Conservation (phyloP, 2,329 filamentous ascomycete species). For the Lachnellula willkommii region DNA sequence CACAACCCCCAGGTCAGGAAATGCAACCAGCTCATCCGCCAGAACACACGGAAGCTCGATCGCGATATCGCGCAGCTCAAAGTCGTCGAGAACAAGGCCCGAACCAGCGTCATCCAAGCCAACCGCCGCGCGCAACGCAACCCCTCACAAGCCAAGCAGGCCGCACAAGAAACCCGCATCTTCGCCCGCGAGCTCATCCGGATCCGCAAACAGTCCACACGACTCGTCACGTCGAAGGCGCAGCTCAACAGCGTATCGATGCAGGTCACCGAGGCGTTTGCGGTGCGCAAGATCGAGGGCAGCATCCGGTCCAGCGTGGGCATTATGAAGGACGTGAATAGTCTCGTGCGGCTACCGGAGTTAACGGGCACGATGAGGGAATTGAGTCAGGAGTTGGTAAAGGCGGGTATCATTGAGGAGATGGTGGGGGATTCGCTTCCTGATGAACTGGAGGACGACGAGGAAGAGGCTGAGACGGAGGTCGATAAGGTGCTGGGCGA, state of each 20-base stretch:
- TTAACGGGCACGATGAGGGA: slow-evolving; percentile 86
- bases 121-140: slow-evolving; percentile 77
- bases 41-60: slow-evolving; percentile 89
- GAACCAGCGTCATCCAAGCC: slow-evolving; percentile 75
- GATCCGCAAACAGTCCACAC: slow-evolving; percentile 66
- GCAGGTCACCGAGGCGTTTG: slow-evolving; percentile 97
- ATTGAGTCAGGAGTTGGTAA: slow-evolving; percentile 79
- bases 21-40: slow-evolving; percentile 84
- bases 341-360: slow-evolving; percentile 76
- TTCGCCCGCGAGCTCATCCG: slow-evolving; percentile 86
- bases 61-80: slow-evolving; percentile 81
- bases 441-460: slow-evolving; percentile 67
- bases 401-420: slow-evolving; percentile 95
- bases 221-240: slow-evolving; percentile 81
- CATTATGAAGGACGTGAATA: slow-evolving; percentile 97
- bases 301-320: slow-evolving; percentile 79
- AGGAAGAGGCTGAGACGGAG: slow-evolving; percentile 72
- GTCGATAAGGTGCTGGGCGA: slow-evolving; percentile 91
- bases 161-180: slow-evolving; percentile 73
- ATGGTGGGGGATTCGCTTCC: slow-evolving; percentile 87
- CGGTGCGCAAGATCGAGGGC: slow-evolving; percentile 91
- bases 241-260: slow-evolving; percentile 91
- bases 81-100: slow-evolving; percentile 75
- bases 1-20: slow-evolving; percentile 69
- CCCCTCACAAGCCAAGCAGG: slow-evolving; percentile 72